A percentile compares a stretch with the other conserved stretches of the same genome.
Conservation (phyloP, 306 rosid genomes). For the Comarum palustre region DNA sequence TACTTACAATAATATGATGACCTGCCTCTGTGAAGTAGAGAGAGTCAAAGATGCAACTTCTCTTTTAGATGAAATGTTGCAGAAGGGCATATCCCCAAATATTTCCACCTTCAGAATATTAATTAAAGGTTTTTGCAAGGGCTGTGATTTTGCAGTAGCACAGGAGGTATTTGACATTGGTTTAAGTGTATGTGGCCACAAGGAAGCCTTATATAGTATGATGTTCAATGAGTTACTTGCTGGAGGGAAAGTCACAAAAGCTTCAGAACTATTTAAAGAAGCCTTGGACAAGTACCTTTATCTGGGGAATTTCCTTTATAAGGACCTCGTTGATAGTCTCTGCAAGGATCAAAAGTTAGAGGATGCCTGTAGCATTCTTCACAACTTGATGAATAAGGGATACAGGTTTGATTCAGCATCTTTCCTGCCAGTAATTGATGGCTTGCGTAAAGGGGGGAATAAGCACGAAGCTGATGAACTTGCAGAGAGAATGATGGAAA, state of each 20-base stretch:
- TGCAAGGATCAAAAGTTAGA: constrained; percentile 66
- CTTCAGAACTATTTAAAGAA: constrained; percentile 64
- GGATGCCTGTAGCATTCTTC: constrained; percentile 64
- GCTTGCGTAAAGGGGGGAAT: constrained; percentile 68
- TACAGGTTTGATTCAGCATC: constrained; percentile 67
- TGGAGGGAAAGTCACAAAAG: constrained; percentile 58
- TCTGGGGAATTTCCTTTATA: constrained; percentile 61
- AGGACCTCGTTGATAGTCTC: constrained; percentile 65
- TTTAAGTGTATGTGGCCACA: constrained; percentile 60
- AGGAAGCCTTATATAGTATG: constrained; percentile 71
- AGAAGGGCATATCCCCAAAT: constrained; percentile 76
- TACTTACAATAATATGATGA: constrained; percentile 73
- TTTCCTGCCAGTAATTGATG: constrained; percentile 77
- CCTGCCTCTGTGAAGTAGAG: constrained; percentile 73
- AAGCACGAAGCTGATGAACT: constrained; percentile 71
- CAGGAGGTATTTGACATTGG: constrained; percentile 65
- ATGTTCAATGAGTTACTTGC: constrained; percentile 75
- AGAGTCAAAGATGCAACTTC: constrained; percentile 67
- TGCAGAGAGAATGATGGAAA: constrained; percentile 71
- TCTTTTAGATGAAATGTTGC: constrained; percentile 83
- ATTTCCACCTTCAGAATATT: constrained; percentile 66
- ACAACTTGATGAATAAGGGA: constrained; percentile 56
- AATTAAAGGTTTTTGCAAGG: constrained; percentile 70
- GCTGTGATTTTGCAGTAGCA: constrained; percentile 55
- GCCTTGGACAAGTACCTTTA: constrained; percentile 57